Conservation (phyloP, 495 filamentous ascomycete species). For the Lindgomyces ingoldianus region DNA sequence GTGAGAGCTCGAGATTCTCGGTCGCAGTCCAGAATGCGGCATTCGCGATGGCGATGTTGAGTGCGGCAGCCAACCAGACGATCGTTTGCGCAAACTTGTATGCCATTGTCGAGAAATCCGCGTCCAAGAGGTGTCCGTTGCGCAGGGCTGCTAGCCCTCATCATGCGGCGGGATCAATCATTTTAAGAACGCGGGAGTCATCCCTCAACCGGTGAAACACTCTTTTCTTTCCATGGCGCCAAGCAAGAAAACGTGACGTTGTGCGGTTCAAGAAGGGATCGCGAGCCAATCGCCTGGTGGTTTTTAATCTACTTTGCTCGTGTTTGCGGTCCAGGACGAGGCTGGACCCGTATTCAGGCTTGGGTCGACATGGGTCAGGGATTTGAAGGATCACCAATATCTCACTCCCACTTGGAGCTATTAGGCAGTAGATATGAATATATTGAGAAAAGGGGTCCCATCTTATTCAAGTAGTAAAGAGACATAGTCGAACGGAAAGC, state of each 20-base stretch:
- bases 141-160: too few species aligned
- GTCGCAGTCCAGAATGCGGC: conserved; percentile 10
- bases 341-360: background rate
- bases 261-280: background rate
- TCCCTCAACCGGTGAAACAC: background rate
- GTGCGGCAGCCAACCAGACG: background rate
- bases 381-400: background rate
- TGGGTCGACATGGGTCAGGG: background rate
- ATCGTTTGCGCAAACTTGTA: background rate
- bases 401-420: background rate
- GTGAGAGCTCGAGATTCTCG: background rate
- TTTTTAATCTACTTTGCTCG: background rate
- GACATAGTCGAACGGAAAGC: background rate
- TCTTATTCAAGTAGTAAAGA: too few species aligned
- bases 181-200: background rate
- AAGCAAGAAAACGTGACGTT: background rate
- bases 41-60: background rate
- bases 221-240: background rate
- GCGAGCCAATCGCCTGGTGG: background rate
- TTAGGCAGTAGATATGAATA: background rate
- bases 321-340: background rate
- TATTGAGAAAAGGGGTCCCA: too few species aligned
- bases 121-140: too few species aligned
- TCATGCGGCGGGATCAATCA: too few species aligned
- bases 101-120: background rate